A percentile compares a stretch with the other conserved stretches of the same genome.
phyloP scores from a whole-genome alignment of 2,329 filamentous ascomycete genomes.

The Verticillium zaregamsianum region DNA sequence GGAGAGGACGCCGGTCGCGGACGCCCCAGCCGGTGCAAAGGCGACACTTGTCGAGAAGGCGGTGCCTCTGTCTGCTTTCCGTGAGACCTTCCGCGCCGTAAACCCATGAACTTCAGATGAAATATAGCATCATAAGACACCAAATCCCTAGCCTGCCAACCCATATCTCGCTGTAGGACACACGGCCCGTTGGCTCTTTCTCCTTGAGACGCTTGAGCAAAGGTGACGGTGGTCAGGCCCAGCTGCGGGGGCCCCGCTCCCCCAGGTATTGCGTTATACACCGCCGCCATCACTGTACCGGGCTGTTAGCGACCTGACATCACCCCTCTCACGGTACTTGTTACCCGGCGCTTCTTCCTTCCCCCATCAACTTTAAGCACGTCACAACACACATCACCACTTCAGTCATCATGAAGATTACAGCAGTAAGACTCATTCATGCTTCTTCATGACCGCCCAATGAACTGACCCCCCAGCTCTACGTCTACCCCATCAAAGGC shows the following conservation, averaged over 20 bases:
- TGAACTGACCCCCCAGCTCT: constrained; percentile 35
- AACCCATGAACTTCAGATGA: not conserved
- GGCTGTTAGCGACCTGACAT: not conserved
- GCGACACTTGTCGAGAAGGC: constrained; percentile 35
- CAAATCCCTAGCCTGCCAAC: not conserved
- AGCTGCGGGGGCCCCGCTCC: too few species aligned
- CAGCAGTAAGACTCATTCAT: not conserved
- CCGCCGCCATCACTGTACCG: not conserved
- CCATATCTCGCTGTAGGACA: not conserved
- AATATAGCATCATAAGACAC: not conserved
- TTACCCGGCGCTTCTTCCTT: not conserved
- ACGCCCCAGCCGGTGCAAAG: constrained; percentile 17
- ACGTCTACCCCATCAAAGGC: constrained; percentile 71
- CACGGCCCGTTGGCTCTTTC: too few species aligned
- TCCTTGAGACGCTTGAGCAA: too few species aligned
- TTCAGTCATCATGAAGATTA: not conserved
- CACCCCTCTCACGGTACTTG: not conserved
- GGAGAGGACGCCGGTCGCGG: constrained; percentile 28
- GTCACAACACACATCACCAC: not conserved
- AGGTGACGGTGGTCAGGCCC: too few species aligned
- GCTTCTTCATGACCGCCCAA: not conserved
- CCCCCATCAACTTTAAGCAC: not conserved
- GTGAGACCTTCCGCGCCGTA: constrained; percentile 18
- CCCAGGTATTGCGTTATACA: too few species aligned
- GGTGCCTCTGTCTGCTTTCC: constrained; percentile 37